Percentiles rank a stretch among this genome's conserved stretches.
Conservation (phyloP, 2,329 filamentous ascomycete genomes). For the Rutstroemia sp. region DNA sequence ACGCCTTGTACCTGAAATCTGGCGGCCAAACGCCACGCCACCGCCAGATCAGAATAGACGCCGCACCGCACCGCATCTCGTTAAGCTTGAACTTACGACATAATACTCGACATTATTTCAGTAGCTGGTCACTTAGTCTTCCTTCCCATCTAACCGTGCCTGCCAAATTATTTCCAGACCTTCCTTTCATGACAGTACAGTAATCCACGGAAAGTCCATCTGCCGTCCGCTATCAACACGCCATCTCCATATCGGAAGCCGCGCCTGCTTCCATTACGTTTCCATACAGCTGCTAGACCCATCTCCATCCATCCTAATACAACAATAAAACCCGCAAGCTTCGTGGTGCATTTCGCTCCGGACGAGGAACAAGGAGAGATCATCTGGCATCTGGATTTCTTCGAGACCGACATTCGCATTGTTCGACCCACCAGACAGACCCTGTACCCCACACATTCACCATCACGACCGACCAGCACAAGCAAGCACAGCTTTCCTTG, state of each 20-base stretch:
- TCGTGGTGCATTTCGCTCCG: too few relatives aligned
- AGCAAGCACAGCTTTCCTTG: neutral
- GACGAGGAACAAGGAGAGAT: too few relatives aligned
- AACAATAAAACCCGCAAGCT: neutral
- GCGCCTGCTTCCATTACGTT: neutral
- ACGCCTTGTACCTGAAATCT: neutral
- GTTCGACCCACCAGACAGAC: slow-evolving; percentile 4
- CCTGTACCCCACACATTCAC: slow-evolving; percentile 11
- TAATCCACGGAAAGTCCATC: neutral
- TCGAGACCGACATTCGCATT: neutral
- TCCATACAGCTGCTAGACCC: neutral
- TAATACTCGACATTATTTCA: neutral
- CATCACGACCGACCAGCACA: neutral
- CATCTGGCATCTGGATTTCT: too few relatives aligned
- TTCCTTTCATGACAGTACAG: neutral
- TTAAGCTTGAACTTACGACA: neutral
- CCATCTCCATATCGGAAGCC: neutral
- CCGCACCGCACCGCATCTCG: neutral
- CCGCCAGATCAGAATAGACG: neutral
- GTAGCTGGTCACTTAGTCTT: too few relatives aligned
- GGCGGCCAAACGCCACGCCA: neutral
- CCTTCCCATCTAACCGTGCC: neutral
- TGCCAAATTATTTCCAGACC: neutral
- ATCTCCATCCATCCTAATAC: neutral
- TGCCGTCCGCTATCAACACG: neutral